A percentile compares a stretch with the other conserved stretches of the same genome.
These are phyloP conservation scores for Suillus bovinus DNA, from an alignment of 768 basidiomycete species.

Conservation along the genomic window DNA sequence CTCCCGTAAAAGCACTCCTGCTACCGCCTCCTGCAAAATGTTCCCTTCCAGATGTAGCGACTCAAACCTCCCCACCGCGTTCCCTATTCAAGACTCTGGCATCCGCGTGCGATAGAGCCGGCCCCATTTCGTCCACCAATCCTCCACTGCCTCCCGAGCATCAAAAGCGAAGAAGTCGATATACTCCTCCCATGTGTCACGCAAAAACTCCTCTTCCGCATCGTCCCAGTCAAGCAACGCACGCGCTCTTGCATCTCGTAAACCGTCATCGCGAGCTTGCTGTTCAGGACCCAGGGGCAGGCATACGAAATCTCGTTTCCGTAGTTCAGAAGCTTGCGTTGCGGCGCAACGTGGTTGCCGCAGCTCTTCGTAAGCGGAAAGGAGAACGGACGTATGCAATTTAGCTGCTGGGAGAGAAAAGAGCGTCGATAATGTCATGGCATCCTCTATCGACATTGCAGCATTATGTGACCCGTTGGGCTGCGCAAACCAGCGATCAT, in stretches of 20 bases:
- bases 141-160: conserved; percentile 53
- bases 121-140: conserved; percentile 65
- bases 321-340: conserved; percentile 42
- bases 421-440: conserved; percentile 55
- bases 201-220: conserved; percentile 38
- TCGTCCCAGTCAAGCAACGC: conserved; percentile 40
- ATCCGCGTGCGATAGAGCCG: conserved; percentile 8
- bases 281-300: conserved; percentile 44
- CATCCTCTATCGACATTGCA: conserved; percentile 57
- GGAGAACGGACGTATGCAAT: conserved; percentile 47
- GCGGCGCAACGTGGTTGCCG: conserved; percentile 47
- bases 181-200: conserved; percentile 49
- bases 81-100: background rate
- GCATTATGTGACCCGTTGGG: conserved; percentile 50
- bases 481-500: conserved; percentile 29
- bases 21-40: conserved; percentile 13
- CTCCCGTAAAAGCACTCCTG: background rate
- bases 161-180: conserved; percentile 49
- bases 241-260: conserved; percentile 25
- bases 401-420: conserved; percentile 50
- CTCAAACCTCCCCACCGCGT: background rate
- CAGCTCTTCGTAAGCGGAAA: conserved; percentile 58
- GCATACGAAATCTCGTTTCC: conserved; percentile 43
- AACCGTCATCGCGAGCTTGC: conserved; percentile 43
- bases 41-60: conserved; percentile 15